Evolutionary conservation across 129 eudicot genomes (phyloP), one percentile per base, ranked within the genome.

Genomic region (Helianthus tuberosus): DNA sequence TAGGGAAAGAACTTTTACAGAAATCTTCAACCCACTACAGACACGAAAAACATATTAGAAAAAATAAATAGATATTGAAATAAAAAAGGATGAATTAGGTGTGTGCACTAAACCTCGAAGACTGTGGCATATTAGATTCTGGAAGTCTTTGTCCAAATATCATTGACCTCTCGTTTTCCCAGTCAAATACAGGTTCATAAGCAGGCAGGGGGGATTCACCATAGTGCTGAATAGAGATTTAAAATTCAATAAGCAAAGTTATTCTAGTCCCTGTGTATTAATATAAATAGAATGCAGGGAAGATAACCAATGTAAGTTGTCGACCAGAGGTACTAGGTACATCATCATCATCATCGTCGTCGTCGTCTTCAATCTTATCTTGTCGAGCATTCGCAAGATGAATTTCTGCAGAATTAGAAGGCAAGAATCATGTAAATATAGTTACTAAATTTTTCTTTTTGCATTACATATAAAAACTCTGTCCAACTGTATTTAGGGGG

Each of bases 121-220:
- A 63, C 41, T 86, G 99, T 66, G 85, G 83, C 65, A 83, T 73
- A 74, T 91, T 86, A 73, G 90, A 71, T 74, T 90, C 91, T 36
- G 96, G 96, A 67, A 84, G 72, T 71, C 99, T 83, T 83, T 95
- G 99, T 62, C 99, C 99, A 82, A 91, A 95, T 85, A 95, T 89
- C 80, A 86, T 71, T 23, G 92, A 85, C 80, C 99, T 91, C 84
- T 95, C 99, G 66, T 83, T 91, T 74, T 87, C 99, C 99, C 99
- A 95, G 81, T 95, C 97, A 84, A 91, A 95, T 69, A 92, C 96
- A 71, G 99, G 97, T 77, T 95, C 99, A 81, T 95, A 95, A 43
- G 97, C 89, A 70, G 99, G 96, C 57, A 95, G 71, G 5, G 99
- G 96, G 69, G 99, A 89, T 85, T 86, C 97, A 48, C 96, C 97